phyloP scores from a whole-genome alignment of 2,329 filamentous ascomycete genomes.

The Rhytidhysteron rufulum region DNA sequence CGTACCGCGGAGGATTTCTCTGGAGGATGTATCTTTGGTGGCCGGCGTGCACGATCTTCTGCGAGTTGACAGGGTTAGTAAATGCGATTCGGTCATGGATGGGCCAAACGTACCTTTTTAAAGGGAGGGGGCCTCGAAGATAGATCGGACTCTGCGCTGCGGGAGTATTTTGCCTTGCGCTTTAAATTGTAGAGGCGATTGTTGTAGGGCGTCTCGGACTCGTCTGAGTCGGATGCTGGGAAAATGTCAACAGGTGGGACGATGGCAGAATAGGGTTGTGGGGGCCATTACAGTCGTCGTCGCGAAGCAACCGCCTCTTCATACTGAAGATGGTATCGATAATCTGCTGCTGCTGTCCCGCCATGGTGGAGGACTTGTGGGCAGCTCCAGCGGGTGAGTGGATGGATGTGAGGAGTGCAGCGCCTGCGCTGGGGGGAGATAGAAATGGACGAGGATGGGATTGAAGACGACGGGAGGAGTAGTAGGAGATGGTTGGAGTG shows the following conservation, averaged over 20 bases:
- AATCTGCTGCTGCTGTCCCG: constrained; percentile 38
- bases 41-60: constrained; percentile 72
- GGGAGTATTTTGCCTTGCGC: constrained; percentile 67
- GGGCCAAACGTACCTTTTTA: constrained; percentile 57
- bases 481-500: background rate
- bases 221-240: constrained; percentile 74
- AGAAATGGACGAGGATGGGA: background rate
- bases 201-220: constrained; percentile 63
- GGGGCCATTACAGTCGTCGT: constrained; percentile 29
- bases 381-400: constrained; percentile 15
- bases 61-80: constrained; percentile 20
- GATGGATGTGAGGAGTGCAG: constrained; percentile 1
- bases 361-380: constrained; percentile 25
- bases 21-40: constrained; percentile 69
- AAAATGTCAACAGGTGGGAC: constrained; percentile 1
- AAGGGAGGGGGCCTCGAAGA: constrained; percentile 62
- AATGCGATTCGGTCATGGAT: constrained; percentile 2
- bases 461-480: background rate
- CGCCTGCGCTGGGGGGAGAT: background rate
- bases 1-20: constrained; percentile 67
- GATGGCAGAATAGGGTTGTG: background rate
- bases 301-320: constrained; percentile 33
- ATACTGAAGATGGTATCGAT: constrained; percentile 38
- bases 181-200: constrained; percentile 79
- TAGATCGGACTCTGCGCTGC: constrained; percentile 62